A percentile compares a stretch with the other conserved stretches of the same genome.
phyloP scores from a whole-genome alignment of 1,284 basidiomycete species.

The Microbotryum scabiosae region DNA sequence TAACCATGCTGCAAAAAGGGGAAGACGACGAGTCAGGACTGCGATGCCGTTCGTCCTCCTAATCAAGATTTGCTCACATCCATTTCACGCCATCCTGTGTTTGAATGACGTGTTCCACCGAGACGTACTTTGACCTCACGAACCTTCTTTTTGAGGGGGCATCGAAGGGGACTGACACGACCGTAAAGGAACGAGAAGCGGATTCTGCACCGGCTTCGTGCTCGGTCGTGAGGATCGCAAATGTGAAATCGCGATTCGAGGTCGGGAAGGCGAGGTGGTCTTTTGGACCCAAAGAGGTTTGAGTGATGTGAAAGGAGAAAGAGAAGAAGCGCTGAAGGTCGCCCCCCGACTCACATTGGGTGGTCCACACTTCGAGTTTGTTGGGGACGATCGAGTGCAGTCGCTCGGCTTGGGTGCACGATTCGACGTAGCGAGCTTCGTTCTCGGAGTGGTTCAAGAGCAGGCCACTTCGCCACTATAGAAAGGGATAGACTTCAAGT shows the following conservation, averaged over 20 bases:
- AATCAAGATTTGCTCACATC: no score
- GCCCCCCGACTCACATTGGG: no score
- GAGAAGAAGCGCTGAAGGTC: no score
- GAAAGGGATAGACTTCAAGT: no score
- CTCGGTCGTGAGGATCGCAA: conserved; percentile 15
- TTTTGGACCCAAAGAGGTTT: not conserved
- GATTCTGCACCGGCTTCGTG: not conserved
- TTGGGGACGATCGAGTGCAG: conserved; percentile 4
- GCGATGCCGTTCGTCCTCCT: no score
- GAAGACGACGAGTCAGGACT: not conserved
- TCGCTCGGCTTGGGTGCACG: not conserved
- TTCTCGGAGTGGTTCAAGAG: conserved; percentile 12
- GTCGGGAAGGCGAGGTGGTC: conserved; percentile 15
- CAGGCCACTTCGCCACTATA: conserved; percentile 1
- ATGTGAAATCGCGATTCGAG: conserved; percentile 18
- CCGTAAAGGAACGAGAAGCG: conserved; percentile 7
- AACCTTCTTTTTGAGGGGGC: conserved; percentile 1
- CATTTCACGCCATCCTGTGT: conserved; percentile 12
- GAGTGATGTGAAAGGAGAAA: no score
- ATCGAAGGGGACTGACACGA: conserved; percentile 20
- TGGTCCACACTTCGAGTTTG: conserved; percentile 9
- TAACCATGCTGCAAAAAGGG: conserved; percentile 12
- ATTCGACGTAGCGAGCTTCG: conserved; percentile 20
- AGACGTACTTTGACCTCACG: conserved; percentile 16
- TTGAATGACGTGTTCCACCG: conserved; percentile 18